A percentile compares a stretch with the other conserved stretches of the same genome.
Evolutionary conservation across 2,329 filamentous ascomycete species (phyloP).

Genomic region (Phialophora macrospora): DNA sequence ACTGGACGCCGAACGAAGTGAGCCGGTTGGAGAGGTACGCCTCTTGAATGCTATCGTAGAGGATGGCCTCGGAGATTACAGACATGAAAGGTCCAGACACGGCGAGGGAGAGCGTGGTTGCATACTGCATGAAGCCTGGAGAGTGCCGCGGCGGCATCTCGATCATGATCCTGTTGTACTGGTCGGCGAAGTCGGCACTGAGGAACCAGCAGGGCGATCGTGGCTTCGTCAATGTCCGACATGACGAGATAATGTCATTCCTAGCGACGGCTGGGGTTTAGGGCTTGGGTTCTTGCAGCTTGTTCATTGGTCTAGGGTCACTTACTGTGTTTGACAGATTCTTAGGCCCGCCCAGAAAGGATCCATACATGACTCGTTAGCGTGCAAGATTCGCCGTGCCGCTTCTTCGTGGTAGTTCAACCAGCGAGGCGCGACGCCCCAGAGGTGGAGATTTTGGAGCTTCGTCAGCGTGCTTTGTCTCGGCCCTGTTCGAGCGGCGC

Average conservation of each 20-base stretch:
- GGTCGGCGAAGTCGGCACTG: conserved; percentile 1
- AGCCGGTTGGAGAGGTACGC: background rate
- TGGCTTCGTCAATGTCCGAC: conserved; percentile 6
- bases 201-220: conserved; percentile 1
- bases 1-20: background rate
- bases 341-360: conserved; percentile 4
- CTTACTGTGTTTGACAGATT: conserved; percentile 7
- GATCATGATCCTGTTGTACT: background rate
- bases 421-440: conserved; percentile 2
- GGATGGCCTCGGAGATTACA: conserved; percentile 1
- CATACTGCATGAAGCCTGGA: background rate
- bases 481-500: background rate
- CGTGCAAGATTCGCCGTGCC: conserved; percentile 3
- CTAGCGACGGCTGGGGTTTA: background rate
- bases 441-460: conserved; percentile 5
- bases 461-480: conserved; percentile 7
- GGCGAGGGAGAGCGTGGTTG: background rate
- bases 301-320: background rate
- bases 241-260: conserved; percentile 2
- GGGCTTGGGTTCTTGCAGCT: background rate
- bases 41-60: conserved; percentile 3
- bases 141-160: background rate
- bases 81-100: background rate
- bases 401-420: conserved; percentile 3
- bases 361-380: background rate